Conservation (phyloP, 208 protist genomes). For the Trypanosoma cruzi region DNA sequence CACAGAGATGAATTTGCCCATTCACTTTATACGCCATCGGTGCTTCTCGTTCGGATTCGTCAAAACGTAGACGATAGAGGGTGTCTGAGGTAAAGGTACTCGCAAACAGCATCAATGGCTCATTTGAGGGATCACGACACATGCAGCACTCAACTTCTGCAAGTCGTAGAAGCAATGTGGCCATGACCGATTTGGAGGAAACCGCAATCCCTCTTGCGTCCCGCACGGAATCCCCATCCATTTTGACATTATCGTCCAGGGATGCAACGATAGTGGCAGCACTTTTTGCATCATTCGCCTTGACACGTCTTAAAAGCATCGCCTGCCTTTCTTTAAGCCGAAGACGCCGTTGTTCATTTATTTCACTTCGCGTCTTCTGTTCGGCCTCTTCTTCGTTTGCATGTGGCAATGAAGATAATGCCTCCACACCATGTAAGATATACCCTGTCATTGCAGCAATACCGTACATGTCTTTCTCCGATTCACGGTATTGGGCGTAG, state of each 20-base stretch:
- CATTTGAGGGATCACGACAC: conserved; percentile 39
- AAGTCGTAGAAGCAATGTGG: conserved; percentile 50
- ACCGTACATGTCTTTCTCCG: conserved; percentile 47
- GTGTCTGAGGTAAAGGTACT: conserved; percentile 54
- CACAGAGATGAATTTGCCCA: conserved; percentile 59
- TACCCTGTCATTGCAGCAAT: conserved; percentile 56
- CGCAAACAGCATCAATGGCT: conserved; percentile 63
- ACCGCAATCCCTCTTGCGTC: too few relatives aligned
- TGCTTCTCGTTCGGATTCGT: conserved; percentile 14
- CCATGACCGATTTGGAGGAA: conserved; percentile 9
- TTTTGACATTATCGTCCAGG: not conserved
- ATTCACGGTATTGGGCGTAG: conserved; percentile 34
- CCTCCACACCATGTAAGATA: conserved; percentile 41
- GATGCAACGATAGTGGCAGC: not conserved
- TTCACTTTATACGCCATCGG: conserved; percentile 30
- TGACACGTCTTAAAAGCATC: conserved; percentile 64
- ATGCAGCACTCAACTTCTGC: conserved; percentile 70
- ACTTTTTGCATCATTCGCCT: conserved; percentile 36
- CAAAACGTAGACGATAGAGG: conserved; percentile 32
- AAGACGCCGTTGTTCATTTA: conserved; percentile 39
- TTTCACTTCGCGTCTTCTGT: conserved; percentile 21
- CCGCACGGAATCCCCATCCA: too few relatives aligned
- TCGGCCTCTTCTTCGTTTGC: conserved; percentile 12
- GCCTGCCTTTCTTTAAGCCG: conserved; percentile 68
- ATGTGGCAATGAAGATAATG: not conserved